Percentiles rank a stretch among this genome's conserved stretches.
These are phyloP conservation scores for Polychaeton citri DNA, from an alignment of 2,329 filamentous ascomycete species.

Conservation along the genomic window DNA sequence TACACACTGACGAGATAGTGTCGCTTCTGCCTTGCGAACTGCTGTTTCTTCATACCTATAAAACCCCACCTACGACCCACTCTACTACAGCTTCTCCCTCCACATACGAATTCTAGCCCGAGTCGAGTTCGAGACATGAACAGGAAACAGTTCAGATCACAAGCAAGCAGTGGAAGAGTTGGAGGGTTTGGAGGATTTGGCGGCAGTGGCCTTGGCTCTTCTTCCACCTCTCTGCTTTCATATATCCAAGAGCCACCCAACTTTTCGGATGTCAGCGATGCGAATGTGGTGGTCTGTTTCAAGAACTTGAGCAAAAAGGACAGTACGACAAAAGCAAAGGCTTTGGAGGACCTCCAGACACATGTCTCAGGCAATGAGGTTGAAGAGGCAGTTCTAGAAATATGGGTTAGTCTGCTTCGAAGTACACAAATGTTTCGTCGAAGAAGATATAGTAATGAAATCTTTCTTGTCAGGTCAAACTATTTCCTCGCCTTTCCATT, in stretches of 20 bases:
- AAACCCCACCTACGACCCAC: no score
- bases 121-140: slow-evolving; percentile 37
- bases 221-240: slow-evolving; percentile 53
- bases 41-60: no score
- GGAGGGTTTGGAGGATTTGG: slow-evolving; percentile 25
- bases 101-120: no score
- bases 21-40: no score
- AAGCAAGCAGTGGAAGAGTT: slow-evolving; percentile 48
- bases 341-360: slow-evolving; percentile 67
- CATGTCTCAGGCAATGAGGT: slow-evolving; percentile 50
- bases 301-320: slow-evolving; percentile 91
- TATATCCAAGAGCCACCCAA: slow-evolving; percentile 81
- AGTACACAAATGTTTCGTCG: slow-evolving; percentile 3
- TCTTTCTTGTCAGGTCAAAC: slow-evolving; percentile 47
- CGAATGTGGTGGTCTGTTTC: slow-evolving; percentile 76
- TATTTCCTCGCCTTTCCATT: slow-evolving; percentile 82
- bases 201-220: slow-evolving; percentile 29
- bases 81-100: no score
- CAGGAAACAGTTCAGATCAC: slow-evolving; percentile 47
- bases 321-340: slow-evolving; percentile 79
- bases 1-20: no score
- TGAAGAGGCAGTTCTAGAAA: slow-evolving; percentile 73
- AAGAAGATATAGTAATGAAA: slow-evolving; percentile 18
- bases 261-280: slow-evolving; percentile 60
- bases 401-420: slow-evolving; percentile 42